These are phyloP conservation scores for Scedosporium minutisporum DNA, from an alignment of 2,329 filamentous ascomycete species.

Conservation along the genomic window DNA sequence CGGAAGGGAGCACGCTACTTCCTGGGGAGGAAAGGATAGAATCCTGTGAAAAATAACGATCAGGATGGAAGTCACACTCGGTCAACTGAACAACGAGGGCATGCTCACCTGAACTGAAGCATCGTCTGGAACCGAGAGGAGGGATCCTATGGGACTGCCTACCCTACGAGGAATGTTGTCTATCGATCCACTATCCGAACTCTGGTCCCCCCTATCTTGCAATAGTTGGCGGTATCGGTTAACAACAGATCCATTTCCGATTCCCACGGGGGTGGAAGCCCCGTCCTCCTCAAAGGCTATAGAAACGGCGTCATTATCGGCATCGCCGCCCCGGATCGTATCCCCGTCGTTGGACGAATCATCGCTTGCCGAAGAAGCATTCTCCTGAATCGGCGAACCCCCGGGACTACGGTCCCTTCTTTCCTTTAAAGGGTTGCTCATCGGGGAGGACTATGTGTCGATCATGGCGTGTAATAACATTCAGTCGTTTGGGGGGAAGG, in stretches of 20 bases:
- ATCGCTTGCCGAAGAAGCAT: neutral
- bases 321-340: neutral
- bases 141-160: slow-evolving; percentile 58
- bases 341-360: neutral
- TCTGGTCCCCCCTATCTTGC: slow-evolving; percentile 21
- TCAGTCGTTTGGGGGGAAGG: neutral
- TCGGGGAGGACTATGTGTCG: slow-evolving; percentile 1
- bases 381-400: neutral
- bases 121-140: slow-evolving; percentile 69
- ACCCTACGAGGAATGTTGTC: slow-evolving; percentile 23
- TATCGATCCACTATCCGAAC: slow-evolving; percentile 35
- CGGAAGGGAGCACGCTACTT: slow-evolving; percentile 62
- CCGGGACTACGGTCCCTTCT: neutral
- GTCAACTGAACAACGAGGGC: neutral
- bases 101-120: slow-evolving; percentile 65
- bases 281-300: neutral
- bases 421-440: slow-evolving; percentile 7
- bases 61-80: neutral
- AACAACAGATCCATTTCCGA: slow-evolving; percentile 14
- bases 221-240: slow-evolving; percentile 37
- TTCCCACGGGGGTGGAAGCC: neutral
- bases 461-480: slow-evolving; percentile 1
- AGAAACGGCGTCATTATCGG: neutral
- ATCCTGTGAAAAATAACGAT: slow-evolving; percentile 30
- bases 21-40: slow-evolving; percentile 57